A percentile compares a stretch with the other conserved stretches of the same genome.
These are phyloP conservation scores for Talaromyces pinophilus DNA, from an alignment of 2,329 filamentous ascomycete species.

Conservation along the genomic window DNA sequence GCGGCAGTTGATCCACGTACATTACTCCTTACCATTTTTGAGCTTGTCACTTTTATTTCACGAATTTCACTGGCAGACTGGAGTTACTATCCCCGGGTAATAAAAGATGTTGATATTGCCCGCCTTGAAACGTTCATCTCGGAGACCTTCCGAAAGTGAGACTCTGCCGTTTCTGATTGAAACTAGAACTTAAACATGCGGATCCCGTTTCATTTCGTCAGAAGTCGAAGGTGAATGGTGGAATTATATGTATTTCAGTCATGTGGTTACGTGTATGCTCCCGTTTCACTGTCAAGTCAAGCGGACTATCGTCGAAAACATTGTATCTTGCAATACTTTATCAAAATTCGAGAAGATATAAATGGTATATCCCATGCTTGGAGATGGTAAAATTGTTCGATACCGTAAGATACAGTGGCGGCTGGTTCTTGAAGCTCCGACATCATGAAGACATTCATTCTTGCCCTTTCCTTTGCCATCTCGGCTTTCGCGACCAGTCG, in stretches of 20 bases:
- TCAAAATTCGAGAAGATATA: background rate
- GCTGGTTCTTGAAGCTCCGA: background rate
- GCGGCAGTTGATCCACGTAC: background rate
- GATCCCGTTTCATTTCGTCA: background rate
- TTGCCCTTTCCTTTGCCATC: slow-evolving; percentile 23
- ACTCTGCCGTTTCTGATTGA: background rate
- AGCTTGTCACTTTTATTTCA: background rate
- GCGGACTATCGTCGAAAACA: background rate
- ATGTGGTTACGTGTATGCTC: background rate
- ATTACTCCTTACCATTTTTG: background rate
- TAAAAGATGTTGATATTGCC: too few relatives aligned
- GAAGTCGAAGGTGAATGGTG: slow-evolving; percentile 14
- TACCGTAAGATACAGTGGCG: too few relatives aligned
- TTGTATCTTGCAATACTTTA: background rate
- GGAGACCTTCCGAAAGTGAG: slow-evolving; percentile 1
- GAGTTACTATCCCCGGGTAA: too few relatives aligned
- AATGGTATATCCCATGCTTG: background rate
- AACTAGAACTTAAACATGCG: background rate
- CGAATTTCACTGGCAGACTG: background rate
- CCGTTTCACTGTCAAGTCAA: background rate
- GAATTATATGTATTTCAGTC: background rate
- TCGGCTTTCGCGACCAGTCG: slow-evolving; percentile 30
- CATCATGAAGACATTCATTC: slow-evolving; percentile 21
- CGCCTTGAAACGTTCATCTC: background rate
- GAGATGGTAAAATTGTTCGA: background rate